Evolutionary conservation across 139 green algal genomes (phyloP), one percentile per base, ranked within the genome.

Genomic region (Coelastrella sp.): DNA sequence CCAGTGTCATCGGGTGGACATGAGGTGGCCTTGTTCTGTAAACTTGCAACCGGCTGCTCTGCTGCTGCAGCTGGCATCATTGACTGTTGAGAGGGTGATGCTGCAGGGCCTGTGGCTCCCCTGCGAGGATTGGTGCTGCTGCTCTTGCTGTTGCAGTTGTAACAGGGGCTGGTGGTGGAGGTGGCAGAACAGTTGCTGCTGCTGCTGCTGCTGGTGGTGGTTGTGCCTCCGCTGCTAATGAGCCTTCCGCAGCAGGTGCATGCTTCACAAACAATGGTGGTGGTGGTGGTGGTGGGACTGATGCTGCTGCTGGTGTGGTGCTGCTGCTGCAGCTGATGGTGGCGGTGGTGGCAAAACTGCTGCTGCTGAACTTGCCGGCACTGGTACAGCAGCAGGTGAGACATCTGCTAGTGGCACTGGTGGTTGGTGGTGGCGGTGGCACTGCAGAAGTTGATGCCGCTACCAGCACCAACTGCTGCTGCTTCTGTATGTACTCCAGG

Each of bases 381-480:
- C 57, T 22, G 58, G 12, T 57, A 24, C 74, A 59, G 74, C 24
- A 59, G 74, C 24, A 66, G 78, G 35, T 84, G 78, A 35, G 15
- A n/a, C 79, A 20, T 7, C 79, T 56, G 20, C 58, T 85, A 20
- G n/a, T 1, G 58, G n/a, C n/a, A 49, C 58, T 7, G 61, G 66
- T 14, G 65, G 65, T 35, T 12, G 72, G 76, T 86, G 61, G 75
- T 15, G 60, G 10, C 0, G 87, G 27, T 49, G 87, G 75, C 19
- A 24, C 57, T 56, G 73, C 12, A 19, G 78, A 27, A 49, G 22
- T 63, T 87, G 35, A 78, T 83, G 63, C 20, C 35, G 83, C 68
- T 49, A 75, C 79, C 70, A 80, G 57, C 25, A 79, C 58, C 61
- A 35, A 20, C 25, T 87, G 88, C 74, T 90, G 73, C 35, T 84